Evolutionary conservation across 2,329 filamentous ascomycete genomes (phyloP).

Genomic region (Cryoendolithus antarcticus): DNA sequence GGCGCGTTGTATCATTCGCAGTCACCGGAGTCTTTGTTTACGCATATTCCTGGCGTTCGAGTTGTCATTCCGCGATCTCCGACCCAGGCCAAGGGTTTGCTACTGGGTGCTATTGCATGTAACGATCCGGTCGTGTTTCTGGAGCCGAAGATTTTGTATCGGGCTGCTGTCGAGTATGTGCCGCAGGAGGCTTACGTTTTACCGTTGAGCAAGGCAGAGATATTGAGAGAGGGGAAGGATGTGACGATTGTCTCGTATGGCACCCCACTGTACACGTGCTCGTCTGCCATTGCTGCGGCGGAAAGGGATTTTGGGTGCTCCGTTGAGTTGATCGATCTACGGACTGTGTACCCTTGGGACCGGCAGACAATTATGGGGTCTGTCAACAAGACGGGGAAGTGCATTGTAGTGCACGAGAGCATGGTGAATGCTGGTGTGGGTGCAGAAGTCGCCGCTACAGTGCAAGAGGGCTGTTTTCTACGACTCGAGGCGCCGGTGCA

Average conservation of each 20-base stretch:
- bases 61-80: slow-evolving; percentile 82
- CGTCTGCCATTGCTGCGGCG: slow-evolving; percentile 60
- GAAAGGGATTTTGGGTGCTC: slow-evolving; percentile 64
- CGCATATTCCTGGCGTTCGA: slow-evolving; percentile 71
- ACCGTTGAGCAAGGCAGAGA: slow-evolving; percentile 72
- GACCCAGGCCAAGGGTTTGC: slow-evolving; percentile 74
- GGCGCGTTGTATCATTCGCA: slow-evolving; percentile 83
- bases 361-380: slow-evolving; percentile 66
- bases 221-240: slow-evolving; percentile 67
- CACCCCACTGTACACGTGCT: slow-evolving; percentile 76
- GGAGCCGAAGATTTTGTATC: slow-evolving; percentile 88
- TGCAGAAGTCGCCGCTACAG: slow-evolving; percentile 75
- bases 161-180: slow-evolving; percentile 83
- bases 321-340: slow-evolving; percentile 75
- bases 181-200: slow-evolving; percentile 70
- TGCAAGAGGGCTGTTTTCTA: slow-evolving; percentile 79
- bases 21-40: slow-evolving; percentile 77
- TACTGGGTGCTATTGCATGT: slow-evolving; percentile 61
- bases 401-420: slow-evolving; percentile 81
- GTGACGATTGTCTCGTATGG: slow-evolving; percentile 81
- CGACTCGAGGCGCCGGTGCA: slow-evolving; percentile 74
- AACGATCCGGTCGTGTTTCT: slow-evolving; percentile 86
- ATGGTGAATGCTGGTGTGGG: slow-evolving; percentile 85
- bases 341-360: slow-evolving; percentile 89
- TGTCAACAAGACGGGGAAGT: slow-evolving; percentile 74